phyloP scores from a whole-genome alignment of 108 stramenopile genomes.

The Fragilaria crotonensis region DNA sequence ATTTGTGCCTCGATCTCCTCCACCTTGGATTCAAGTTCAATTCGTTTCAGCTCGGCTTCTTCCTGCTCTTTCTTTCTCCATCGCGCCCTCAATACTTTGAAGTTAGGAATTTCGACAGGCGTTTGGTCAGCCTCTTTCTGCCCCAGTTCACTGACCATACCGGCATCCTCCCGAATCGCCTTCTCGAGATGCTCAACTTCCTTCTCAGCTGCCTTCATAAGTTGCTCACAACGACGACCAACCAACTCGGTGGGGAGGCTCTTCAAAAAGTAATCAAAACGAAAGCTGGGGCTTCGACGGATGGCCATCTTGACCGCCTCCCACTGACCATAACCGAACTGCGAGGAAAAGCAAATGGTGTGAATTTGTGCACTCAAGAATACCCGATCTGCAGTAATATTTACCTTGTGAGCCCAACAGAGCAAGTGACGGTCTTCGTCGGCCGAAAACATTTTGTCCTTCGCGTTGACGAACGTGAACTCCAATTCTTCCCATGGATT shows the following conservation, averaged over 20 bases:
- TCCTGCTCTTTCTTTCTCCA: constrained; percentile 26
- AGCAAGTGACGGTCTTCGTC: constrained; percentile 58
- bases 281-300: constrained; percentile 68
- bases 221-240: constrained; percentile 72
- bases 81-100: constrained; percentile 42
- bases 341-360: background rate
- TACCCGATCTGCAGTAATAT: constrained; percentile 3
- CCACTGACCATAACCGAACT: constrained; percentile 87
- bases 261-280: constrained; percentile 79
- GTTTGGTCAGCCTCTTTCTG: constrained; percentile 35
- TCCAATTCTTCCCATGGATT: constrained; percentile 86
- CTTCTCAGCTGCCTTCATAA: constrained; percentile 80
- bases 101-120: constrained; percentile 49
- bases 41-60: constrained; percentile 36
- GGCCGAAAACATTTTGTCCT: constrained; percentile 52
- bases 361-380: background rate
- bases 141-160: constrained; percentile 21
- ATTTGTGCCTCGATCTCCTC: constrained; percentile 67
- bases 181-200: constrained; percentile 77
- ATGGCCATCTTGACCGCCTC: constrained; percentile 83
- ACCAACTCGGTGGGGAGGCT: constrained; percentile 46
- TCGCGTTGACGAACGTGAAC: constrained; percentile 63
- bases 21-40: constrained; percentile 57
- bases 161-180: constrained; percentile 51
- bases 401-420: constrained; percentile 78